These are phyloP conservation scores for Cymbopogon flexuosus DNA, from an alignment of 202 grass and related monocot genomes.

Conservation along the genomic window DNA sequence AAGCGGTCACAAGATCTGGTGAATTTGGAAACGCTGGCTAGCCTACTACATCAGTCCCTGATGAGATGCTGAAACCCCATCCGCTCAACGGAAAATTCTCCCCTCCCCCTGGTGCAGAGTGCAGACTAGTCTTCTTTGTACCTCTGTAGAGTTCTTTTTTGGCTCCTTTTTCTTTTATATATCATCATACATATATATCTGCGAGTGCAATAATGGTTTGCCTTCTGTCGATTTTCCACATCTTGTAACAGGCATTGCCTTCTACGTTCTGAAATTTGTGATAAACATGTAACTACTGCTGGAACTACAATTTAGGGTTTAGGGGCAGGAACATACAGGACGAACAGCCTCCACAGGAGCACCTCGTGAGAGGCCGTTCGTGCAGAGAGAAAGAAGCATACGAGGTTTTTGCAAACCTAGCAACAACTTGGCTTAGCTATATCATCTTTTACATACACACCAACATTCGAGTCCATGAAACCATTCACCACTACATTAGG, in stretches of 20 bases:
- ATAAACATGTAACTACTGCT: neutral
- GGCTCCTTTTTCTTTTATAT: neutral
- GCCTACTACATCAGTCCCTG: neutral
- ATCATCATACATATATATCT: neutral
- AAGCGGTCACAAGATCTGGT: neutral
- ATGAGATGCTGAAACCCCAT: neutral
- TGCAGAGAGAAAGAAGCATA: neutral
- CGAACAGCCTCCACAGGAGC: neutral
- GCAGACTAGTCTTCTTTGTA: neutral
- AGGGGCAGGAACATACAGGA: neutral
- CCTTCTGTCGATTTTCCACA: neutral
- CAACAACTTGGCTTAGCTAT: conserved; percentile 9
- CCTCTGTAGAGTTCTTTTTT: neutral
- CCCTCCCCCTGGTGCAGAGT: neutral
- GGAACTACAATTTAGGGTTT: neutral
- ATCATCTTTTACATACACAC: neutral
- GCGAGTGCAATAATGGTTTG: neutral
- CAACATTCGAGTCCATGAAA: conserved; percentile 3
- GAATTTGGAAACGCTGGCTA: neutral
- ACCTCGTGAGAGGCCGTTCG: neutral
- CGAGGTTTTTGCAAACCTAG: conserved; percentile 11
- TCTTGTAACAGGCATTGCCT: neutral
- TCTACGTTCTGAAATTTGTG: neutral
- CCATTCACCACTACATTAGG: conserved; percentile 11
- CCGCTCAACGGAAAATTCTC: neutral